These are phyloP conservation scores for Sedum album DNA, from an alignment of 164 flowering plant species.

Conservation along the genomic window DNA sequence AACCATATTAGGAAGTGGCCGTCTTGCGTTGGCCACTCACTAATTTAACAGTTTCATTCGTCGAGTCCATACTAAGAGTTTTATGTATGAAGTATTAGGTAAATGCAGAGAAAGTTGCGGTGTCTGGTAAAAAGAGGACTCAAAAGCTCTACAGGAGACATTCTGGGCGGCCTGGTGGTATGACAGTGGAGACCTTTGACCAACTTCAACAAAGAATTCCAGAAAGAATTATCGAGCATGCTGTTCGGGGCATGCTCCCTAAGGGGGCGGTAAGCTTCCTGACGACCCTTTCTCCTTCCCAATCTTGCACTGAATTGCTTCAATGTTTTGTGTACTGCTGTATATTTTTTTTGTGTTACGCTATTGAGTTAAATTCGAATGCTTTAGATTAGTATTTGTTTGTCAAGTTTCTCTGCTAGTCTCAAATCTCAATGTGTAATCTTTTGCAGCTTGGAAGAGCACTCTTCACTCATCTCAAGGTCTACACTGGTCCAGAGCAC, in stretches of 20 bases:
- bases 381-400: not conserved
- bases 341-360: not conserved
- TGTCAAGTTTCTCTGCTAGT: not conserved
- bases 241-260: slow-evolving; percentile 99
- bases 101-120: slow-evolving; percentile 94
- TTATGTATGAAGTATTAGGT: slow-evolving; percentile 37
- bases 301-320: not conserved
- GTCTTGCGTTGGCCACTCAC: not conserved
- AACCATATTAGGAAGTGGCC: not conserved
- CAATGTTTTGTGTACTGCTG: not conserved
- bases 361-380: not conserved
- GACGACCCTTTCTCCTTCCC: not conserved
- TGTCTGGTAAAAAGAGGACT: slow-evolving; percentile 91
- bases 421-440: slow-evolving; percentile 4
- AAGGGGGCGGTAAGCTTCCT: slow-evolving; percentile 79
- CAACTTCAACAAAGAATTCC: slow-evolving; percentile 97
- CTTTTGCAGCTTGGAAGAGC: slow-evolving; percentile 82
- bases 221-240: slow-evolving; percentile 95
- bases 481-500: slow-evolving; percentile 85
- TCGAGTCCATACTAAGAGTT: not conserved
- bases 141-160: slow-evolving; percentile 96
- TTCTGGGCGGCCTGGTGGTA: slow-evolving; percentile 99
- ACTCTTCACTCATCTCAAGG: slow-evolving; percentile 89
- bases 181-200: slow-evolving; percentile 89
- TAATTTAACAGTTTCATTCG: not conserved